Evolutionary conservation across 192 early-diverging fungal species (phyloP), one percentile per base, ranked within the genome.

Genomic region (Spizellomyces sp.): DNA sequence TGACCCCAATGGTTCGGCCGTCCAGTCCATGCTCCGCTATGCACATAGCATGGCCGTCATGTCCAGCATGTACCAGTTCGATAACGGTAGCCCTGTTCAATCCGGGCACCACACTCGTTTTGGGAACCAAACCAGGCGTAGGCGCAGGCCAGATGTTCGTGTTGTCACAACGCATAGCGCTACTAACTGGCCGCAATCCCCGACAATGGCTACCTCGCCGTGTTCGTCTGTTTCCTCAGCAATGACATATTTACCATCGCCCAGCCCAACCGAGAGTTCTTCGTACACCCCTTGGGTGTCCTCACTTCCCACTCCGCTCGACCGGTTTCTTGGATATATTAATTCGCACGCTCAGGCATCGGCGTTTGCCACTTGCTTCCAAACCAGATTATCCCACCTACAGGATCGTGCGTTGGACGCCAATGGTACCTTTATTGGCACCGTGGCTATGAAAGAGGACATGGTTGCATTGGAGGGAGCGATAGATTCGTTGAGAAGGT

Each of bases 341-440:
- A 56, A n/a, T 19, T 56, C 54, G 7, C 22, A 56, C 54, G 54
- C 22, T n/a, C 54, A 56, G 54, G 54, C 54, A 56, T 22, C n/a
- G 7, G 22, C 22, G 54, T 56, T 56, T 22, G n/a, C 22, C 22
- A n/a, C n/a, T 19, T 56, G 54, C 22, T 56, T 56, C 22, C n/a
- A n/a, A n/a, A 56, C 54, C 54, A 56, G 22, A 56, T 56, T 56
- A 22, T n/a, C n/a, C n/a, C 22, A 56, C 54, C n/a, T 56, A 22
- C 7, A 56, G 5, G n/a, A 56, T n/a, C 54, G 22, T 19, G 54
- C 54, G 22, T 22, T 56, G 54, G 54, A 56, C 22, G 54, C 22
- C n/a, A 56, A 56, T 56, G 54, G 54, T 22, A 19, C 22, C n/a
- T 56, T 56, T 56, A 7, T 56, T 19, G 54, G 54, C 22, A 56